phyloP scores from a whole-genome alignment of 169 alveolate genomes.

The Eimeria necatrix region DNA sequence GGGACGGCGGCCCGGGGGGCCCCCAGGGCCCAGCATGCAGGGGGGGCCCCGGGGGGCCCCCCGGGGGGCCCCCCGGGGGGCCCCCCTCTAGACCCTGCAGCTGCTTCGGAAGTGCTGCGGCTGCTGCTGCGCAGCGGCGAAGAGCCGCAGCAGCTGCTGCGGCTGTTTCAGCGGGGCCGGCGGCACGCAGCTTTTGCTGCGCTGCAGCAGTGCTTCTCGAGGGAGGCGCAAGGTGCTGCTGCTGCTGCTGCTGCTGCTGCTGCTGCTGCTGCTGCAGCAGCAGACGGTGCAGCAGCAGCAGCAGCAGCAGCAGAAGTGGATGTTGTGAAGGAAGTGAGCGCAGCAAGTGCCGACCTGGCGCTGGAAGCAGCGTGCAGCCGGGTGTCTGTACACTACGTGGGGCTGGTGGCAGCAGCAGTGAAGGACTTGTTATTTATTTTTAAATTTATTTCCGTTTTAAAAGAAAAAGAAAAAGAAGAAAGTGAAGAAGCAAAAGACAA shows the following conservation, averaged over 20 bases:
- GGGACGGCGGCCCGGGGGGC: too few relatives aligned
- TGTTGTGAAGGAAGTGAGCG: background rate
- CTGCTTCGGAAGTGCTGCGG: slow-evolving; percentile 44
- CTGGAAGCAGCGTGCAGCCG: slow-evolving; percentile 76
- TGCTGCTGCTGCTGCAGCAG: background rate
- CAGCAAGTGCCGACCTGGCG: background rate
- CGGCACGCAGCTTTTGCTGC: slow-evolving; percentile 14
- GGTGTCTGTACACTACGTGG: slow-evolving; percentile 54
- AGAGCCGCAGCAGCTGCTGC: slow-evolving; percentile 57
- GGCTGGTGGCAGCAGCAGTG: slow-evolving; percentile 19
- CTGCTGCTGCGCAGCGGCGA: slow-evolving; percentile 51
- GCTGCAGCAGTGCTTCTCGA: slow-evolving; percentile 2
- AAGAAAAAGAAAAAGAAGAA: background rate
- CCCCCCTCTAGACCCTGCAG: slow-evolving; percentile 22
- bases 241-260: slow-evolving; percentile 30
- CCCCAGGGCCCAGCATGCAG: too few relatives aligned
- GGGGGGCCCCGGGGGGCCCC: too few relatives aligned
- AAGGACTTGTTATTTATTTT: slow-evolving; percentile 35
- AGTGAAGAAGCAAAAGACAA: background rate
- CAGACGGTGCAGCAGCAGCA: background rate
- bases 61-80: too few relatives aligned
- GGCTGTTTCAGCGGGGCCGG: slow-evolving; percentile 61
- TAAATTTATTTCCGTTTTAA: background rate
- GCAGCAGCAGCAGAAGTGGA: background rate
- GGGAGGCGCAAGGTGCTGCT: background rate